Conservation (phyloP, 164 flowering plant species). For the Santalum album region DNA sequence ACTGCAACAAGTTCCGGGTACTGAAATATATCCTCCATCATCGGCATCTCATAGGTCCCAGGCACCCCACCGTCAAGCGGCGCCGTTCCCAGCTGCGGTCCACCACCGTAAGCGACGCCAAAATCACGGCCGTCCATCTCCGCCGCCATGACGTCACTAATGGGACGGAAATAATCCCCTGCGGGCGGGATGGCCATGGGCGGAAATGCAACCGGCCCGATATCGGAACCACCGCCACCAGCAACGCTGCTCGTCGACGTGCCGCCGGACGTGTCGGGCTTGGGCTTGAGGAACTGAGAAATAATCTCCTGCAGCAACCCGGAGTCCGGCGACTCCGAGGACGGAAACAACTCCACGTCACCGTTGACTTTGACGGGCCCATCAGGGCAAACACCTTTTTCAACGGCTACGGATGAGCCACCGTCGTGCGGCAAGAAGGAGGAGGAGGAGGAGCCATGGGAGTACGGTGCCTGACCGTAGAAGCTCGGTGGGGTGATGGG, state of each 20-base stretch:
- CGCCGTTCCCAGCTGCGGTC: neutral
- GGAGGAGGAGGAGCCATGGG: conserved; percentile 3
- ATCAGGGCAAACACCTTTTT: neutral
- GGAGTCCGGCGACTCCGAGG: conserved; percentile 39
- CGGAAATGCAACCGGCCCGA: conserved; percentile 3
- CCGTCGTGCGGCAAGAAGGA: neutral
- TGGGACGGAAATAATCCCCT: neutral
- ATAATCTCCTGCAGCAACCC: conserved; percentile 66
- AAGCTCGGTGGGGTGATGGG: too few relatives aligned
- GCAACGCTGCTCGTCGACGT: neutral
- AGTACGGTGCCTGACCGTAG: conserved; percentile 5
- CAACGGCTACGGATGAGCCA: neutral
- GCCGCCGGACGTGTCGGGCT: neutral
- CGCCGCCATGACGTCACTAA: neutral
- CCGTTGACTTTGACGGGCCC: neutral
- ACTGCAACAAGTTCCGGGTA: conserved; percentile 37
- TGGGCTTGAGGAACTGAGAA: conserved; percentile 40
- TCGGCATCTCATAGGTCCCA: conserved; percentile 4
- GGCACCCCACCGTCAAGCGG: conserved; percentile 4
- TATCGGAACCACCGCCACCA: neutral
- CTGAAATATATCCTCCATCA: conserved; percentile 36
- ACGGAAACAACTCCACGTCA: conserved; percentile 29
- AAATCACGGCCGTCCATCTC: conserved; percentile 3
- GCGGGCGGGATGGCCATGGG: neutral
- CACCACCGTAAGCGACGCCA: neutral